These are phyloP conservation scores for Holtermannia corniformis DNA, from an alignment of 768 basidiomycete genomes.

Conservation along the genomic window DNA sequence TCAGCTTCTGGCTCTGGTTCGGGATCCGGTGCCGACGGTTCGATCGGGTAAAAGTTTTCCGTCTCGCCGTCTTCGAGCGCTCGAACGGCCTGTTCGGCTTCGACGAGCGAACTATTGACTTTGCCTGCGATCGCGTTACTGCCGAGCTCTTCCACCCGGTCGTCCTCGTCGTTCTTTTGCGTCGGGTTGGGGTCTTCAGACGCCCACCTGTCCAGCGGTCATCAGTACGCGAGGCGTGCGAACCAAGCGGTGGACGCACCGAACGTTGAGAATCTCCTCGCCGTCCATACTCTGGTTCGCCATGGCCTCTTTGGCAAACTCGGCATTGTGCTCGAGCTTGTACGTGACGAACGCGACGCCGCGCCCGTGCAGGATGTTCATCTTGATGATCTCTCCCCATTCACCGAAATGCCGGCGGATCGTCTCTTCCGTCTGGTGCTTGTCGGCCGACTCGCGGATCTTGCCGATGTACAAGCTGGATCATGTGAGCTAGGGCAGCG, in stretches of 20 bases:
- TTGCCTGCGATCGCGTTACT: constrained; percentile 70
- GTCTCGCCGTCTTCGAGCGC: constrained; percentile 72
- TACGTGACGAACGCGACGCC: constrained; percentile 98
- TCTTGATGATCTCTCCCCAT: constrained; percentile 86
- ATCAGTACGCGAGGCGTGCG: neutral
- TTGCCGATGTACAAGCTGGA: constrained; percentile 69
- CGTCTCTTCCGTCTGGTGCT: constrained; percentile 83
- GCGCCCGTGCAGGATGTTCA: constrained; percentile 84
- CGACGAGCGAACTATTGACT: constrained; percentile 79
- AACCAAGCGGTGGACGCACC: constrained; percentile 41
- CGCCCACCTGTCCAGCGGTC: constrained; percentile 71
- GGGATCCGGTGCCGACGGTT: constrained; percentile 23
- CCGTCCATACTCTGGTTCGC: constrained; percentile 95
- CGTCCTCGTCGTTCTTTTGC: constrained; percentile 74
- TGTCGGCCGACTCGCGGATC: constrained; percentile 59
- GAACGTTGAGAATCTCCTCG: constrained; percentile 94
- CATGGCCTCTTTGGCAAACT: constrained; percentile 98
- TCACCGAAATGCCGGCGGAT: constrained; percentile 87
- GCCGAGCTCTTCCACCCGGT: constrained; percentile 71
- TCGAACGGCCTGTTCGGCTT: constrained; percentile 74
- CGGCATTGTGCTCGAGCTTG: constrained; percentile 68
- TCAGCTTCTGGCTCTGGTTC: constrained; percentile 44
- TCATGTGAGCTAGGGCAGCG: neutral
- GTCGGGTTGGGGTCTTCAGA: constrained; percentile 97
- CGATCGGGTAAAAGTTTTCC: constrained; percentile 42